Evolutionary conservation across 1,284 basidiomycete species (phyloP).

Genomic region (Melampsora americana): DNA sequence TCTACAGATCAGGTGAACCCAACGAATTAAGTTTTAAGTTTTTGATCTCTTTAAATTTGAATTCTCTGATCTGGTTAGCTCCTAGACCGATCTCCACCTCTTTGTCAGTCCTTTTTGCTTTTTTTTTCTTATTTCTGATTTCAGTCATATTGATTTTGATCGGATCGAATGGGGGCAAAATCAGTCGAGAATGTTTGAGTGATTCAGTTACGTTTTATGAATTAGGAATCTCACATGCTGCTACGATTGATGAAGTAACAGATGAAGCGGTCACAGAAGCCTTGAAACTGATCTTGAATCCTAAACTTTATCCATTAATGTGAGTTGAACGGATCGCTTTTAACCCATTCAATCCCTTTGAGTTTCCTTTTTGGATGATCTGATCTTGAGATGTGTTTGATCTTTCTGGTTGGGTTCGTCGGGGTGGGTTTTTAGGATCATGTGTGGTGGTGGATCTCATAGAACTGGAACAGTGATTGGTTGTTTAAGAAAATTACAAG

Average conservation of each 20-base stretch:
- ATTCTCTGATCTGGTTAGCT: constrained; percentile 29
- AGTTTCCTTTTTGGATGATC: too few species aligned
- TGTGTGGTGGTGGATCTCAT: constrained; percentile 53
- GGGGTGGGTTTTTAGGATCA: constrained; percentile 31
- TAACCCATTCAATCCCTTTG: too few species aligned
- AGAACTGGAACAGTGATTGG: constrained; percentile 61
- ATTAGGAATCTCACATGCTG: constrained; percentile 28
- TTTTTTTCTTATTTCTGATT: neutral
- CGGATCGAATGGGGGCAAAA: too few species aligned
- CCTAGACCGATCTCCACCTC: constrained; percentile 9
- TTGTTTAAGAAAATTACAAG: constrained; percentile 59
- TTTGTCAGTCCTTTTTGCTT: constrained; percentile 1
- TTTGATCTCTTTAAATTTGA: constrained; percentile 6
- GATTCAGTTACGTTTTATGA: constrained; percentile 11
- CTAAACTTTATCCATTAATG: constrained; percentile 28
- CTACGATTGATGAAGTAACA: constrained; percentile 25
- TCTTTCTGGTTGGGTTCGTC: too few species aligned
- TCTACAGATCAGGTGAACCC: constrained; percentile 22
- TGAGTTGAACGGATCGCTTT: too few species aligned
- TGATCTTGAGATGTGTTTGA: too few species aligned
- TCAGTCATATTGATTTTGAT: too few species aligned
- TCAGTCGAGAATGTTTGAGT: constrained; percentile 20
- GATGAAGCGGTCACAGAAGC: constrained; percentile 33
- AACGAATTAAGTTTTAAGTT: constrained; percentile 27
- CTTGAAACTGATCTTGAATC: constrained; percentile 21